Evolutionary conservation across 2,329 filamentous ascomycete species (phyloP).

Genomic region (Calonectria pseudoreteaudii): DNA sequence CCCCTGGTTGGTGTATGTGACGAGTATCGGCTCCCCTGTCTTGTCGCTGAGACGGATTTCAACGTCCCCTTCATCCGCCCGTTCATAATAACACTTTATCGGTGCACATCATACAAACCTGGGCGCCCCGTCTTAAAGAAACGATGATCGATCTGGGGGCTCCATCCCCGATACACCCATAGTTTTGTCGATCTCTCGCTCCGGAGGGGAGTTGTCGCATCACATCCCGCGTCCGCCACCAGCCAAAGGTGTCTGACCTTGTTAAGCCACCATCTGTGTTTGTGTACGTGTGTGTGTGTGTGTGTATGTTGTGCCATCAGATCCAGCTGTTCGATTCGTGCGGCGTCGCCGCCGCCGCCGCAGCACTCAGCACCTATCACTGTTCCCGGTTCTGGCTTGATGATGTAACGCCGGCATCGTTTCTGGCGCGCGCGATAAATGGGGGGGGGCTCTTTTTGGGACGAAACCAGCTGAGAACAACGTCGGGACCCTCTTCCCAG

Average conservation of each 20-base stretch:
- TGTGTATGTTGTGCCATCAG: not conserved
- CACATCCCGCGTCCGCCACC: slow-evolving; percentile 14
- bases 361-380: not conserved
- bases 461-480: not conserved
- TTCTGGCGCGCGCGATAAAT: not conserved
- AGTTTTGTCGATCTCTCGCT: slow-evolving; percentile 9
- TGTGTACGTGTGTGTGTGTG: not conserved
- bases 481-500: not conserved
- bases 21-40: not conserved
- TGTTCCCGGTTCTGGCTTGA: not conserved
- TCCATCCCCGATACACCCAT: slow-evolving; percentile 20
- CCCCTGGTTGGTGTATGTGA: slow-evolving; percentile 2
- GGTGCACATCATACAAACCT: slow-evolving; percentile 16
- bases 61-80: slow-evolving; percentile 4
- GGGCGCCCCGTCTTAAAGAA: slow-evolving; percentile 1
- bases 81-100: not conserved
- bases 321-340: not conserved
- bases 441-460: not conserved
- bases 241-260: slow-evolving; percentile 12
- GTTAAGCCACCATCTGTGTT: slow-evolving; percentile 15
- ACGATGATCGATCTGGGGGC: slow-evolving; percentile 18
- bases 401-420: not conserved
- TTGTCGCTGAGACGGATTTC: not conserved
- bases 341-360: not conserved
- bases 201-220: not conserved